phyloP scores from a whole-genome alignment of 805 yeast genomes.

The Citeromyces matritensis region DNA sequence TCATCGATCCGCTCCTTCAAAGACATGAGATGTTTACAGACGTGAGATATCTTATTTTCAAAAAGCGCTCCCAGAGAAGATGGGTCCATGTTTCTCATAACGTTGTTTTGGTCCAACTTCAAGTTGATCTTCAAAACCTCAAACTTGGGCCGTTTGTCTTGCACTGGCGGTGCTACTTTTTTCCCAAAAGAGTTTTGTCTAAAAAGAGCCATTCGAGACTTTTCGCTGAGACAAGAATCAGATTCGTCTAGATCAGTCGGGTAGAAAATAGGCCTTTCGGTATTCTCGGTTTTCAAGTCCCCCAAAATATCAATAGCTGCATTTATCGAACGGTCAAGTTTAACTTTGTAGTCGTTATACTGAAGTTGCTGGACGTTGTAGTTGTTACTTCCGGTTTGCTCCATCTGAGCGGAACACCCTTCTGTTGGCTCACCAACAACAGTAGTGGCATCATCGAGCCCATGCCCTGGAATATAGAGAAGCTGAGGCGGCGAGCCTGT shows the following conservation, averaged over 20 bases:
- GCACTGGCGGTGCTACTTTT: conserved; percentile 2
- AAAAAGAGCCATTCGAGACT: conserved; percentile 37
- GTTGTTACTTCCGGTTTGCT: conserved; percentile 6
- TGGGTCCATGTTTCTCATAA: conserved; percentile 41
- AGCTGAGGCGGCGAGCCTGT: not conserved
- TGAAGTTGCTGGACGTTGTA: conserved; percentile 59
- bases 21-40: conserved; percentile 51
- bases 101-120: conserved; percentile 29
- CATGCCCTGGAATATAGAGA: conserved; percentile 1
- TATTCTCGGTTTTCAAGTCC: conserved; percentile 41
- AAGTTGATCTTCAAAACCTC: conserved; percentile 49
- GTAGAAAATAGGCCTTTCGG: conserved; percentile 43
- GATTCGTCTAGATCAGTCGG: conserved; percentile 27
- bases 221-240: conserved; percentile 4
- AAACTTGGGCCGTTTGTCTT: conserved; percentile 22
- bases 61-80: conserved; percentile 54
- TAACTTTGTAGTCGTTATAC: conserved; percentile 58
- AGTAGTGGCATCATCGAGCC: conserved; percentile 3
- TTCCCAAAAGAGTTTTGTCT: conserved; percentile 20
- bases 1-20: conserved; percentile 79
- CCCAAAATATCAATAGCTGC: conserved; percentile 32
- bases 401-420: no score
- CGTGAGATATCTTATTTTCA: conserved; percentile 50
- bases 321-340: conserved; percentile 46
- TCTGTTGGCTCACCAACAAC: conserved; percentile 1